Evolutionary conservation across 139 green algal genomes (phyloP), one percentile per base, ranked within the genome.

Genomic region (Zygnema circumcarinatum): DNA sequence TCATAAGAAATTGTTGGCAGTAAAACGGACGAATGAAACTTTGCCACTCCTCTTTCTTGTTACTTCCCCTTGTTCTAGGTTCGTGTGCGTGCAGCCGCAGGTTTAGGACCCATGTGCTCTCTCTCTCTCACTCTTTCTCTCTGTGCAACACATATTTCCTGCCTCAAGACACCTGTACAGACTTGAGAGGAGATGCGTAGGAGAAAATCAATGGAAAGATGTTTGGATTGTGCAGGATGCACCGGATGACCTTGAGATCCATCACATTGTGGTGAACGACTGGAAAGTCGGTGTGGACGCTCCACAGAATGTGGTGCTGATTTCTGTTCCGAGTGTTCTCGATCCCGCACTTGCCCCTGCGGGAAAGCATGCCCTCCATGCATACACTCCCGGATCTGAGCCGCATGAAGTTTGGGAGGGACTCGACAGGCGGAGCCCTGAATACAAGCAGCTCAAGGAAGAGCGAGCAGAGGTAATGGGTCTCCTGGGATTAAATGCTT

Each of bases 191-290:
- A n/a, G n/a, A n/a, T n/a, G n/a, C n/a, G n/a, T n/a, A n/a, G n/a
- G n/a, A n/a, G n/a, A n/a, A n/a, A n/a, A n/a, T n/a, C n/a, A n/a
- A n/a, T n/a, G n/a, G n/a, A n/a, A n/a, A n/a, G n/a, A n/a, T n/a
- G n/a, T n/a, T n/a, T n/a, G n/a, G n/a, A n/a, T 22, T 41, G 7
- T 41, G 81, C 84, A 91, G 87, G 33, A 89, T 32, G 69, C 91
- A 2, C 91, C 79, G 2, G 75, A 94, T 2, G 92, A 93, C 33
- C 91, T 97, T 36, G 94, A 97, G 90, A 91, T 99, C 74, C 97
- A 99, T 88, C 97, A 99, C 94, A 97, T 99, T n/a, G 85, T 98
- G 0, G 97, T 99, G 1, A 95, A 97, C 78, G 90, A 85, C 74
- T 99, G 96, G 97, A 92, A 95, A 1, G 35, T 86, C 2, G 95